Base-by-base conservation (phyloP, 2,329 filamentous ascomycete genomes). In the Alternaria solani region DNA sequence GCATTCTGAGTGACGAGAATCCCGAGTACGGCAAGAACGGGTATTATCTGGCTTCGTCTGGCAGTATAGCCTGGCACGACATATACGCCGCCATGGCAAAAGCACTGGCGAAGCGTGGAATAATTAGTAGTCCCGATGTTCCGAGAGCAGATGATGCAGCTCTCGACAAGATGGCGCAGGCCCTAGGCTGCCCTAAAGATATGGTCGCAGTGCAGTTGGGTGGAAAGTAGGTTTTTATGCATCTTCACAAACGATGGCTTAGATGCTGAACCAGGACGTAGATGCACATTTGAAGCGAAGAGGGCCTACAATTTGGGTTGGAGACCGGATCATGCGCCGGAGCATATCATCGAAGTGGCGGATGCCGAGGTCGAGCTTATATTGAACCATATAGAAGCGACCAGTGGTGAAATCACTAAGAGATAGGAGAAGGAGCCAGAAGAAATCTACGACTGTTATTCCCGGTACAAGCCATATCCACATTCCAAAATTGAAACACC, bases 1-100 rank as follows among this genome's bases (percentile, higher is more conserved):
- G 70, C 2, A 86, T 86, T 12, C 64, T 86, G 2, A 63, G 61
- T 1, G 79, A 72, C 1, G 68, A 76, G 12, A 70, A 80, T 5
- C 73, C 78, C 0, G 78, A 70, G 2, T 61, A 81, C 51, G 82
- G 82, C 0, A 80, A 76, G 54, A 74, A 80, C 1, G 84, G 85
- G 0, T 86, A 82, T 63, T 87, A 83, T 64, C 79, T 86, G 7
- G 85, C 84, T 0, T 66, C 83, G 0, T 73, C 83, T 0, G 85
- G 85, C 1, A 79, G 73, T 18, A 73, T 87, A 5, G 77, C 77
- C 0, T 87, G 84, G 85, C 74, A 81, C 16, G 82, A 85, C 52
- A 54, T 87, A 0, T 87, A 86, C 67, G 63, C 56, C 5, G 79
- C 81, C 2, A 80, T 86, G 59, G 84, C 80, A 0, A 68, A 67